Evolutionary conservation across 2,329 filamentous ascomycete genomes (phyloP).

Genomic region (Cladosporium sphaerospermum): DNA sequence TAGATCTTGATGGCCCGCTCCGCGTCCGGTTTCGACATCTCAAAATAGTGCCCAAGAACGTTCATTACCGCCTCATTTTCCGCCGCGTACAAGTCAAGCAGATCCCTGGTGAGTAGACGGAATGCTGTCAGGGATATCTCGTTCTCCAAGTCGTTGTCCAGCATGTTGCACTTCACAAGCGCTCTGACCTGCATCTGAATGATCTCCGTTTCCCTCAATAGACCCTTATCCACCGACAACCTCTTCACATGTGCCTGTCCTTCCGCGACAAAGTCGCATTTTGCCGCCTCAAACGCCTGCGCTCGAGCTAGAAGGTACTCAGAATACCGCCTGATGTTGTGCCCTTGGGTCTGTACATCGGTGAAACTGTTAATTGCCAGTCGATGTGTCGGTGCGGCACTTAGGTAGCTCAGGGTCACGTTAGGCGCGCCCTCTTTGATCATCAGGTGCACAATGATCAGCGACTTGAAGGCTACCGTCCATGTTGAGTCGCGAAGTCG

Average conservation of each 20-base stretch:
- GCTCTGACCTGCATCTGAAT: constrained; percentile 84
- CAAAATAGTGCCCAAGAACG: constrained; percentile 93
- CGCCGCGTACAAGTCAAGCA: constrained; percentile 84
- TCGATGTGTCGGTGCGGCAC: constrained; percentile 68
- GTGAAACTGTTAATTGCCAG: constrained; percentile 87
- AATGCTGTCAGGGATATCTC: constrained; percentile 96
- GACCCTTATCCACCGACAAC: constrained; percentile 81
- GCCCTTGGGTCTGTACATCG: constrained; percentile 89
- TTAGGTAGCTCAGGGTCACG: constrained; percentile 76
- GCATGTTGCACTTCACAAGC: constrained; percentile 81
- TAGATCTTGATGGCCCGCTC: constrained; percentile 89
- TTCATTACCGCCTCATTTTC: constrained; percentile 98
- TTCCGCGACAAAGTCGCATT: constrained; percentile 80
- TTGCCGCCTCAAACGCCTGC: constrained; percentile 74
- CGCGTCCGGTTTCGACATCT: constrained; percentile 92
- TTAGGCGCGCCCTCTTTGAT: constrained; percentile 90
- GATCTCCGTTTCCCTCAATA: constrained; percentile 83
- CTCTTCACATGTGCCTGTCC: constrained; percentile 79
- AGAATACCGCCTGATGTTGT: constrained; percentile 88
- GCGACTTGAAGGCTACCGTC: constrained; percentile 98
- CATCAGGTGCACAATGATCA: constrained; percentile 96
- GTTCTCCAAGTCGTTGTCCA: constrained; percentile 85
- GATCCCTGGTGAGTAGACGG: constrained; percentile 79
- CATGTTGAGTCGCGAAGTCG: constrained; percentile 92
- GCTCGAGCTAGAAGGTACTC: constrained; percentile 80